Base-by-base conservation (phyloP, 306 rosid genomes). In the Lathyrus aphaca region DNA sequence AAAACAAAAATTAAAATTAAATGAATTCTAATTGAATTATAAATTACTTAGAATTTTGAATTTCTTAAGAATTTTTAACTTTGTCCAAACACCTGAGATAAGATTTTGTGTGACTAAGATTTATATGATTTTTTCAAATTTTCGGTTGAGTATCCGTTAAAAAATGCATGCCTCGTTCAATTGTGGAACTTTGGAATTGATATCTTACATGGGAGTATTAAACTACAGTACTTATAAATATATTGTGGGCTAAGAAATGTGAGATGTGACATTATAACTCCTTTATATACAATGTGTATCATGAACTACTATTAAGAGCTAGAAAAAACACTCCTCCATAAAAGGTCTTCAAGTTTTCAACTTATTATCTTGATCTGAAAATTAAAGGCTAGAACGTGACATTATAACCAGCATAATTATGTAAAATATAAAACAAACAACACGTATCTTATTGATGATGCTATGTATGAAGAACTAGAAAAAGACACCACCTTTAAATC, bases 401-500 rank as follows among this genome's bases (percentile, higher is more conserved):
- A 74, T 70, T 13, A 66, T 66, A 74, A 66, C 75, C 59, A 60
- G 75, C 68, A 42, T 55, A 25, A 56, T 56, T 25, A 15, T 40
- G 21, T 58, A 19, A 38, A 40, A 68, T 19, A 55, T 17, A 0
- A 71, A 55, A 77, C 51, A 60, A 10, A 35, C 39, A 10, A 45
- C 38, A 65, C 38, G 70, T 50, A 61, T 30, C 39, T 23, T 27
- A 45, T 64, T 70, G 30, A 50, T 35, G 17, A 51, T 49, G 54
- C 48, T 46, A 12, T 19, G 30, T 17, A 74, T 43, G 42, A 58
- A 48, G 65, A 77, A 64, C 53, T 49, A 43, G 75, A 71, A 74
- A 74, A 39, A 43, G 67, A 68, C 10, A 19, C 42, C 69, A 57
- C 51, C 96, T 90, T 82, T 37, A 85, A 90, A 53, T 75, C 81